phyloP scores from a whole-genome alignment of 1,284 basidiomycete species.

The Papiliotrema nemorosa region DNA sequence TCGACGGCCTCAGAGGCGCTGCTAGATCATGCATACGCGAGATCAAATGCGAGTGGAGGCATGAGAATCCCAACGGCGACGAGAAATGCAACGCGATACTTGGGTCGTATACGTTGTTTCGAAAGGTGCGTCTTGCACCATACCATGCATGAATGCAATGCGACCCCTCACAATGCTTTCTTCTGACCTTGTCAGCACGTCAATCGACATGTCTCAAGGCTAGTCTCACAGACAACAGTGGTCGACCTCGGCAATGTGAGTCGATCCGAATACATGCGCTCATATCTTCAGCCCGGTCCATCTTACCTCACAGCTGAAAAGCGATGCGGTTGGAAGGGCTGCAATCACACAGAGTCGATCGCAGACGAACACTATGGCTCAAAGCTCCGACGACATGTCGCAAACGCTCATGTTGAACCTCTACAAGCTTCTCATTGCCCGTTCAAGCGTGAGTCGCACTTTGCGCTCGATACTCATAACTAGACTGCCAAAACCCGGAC shows the following conservation, averaged over 20 bases:
- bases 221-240: not conserved
- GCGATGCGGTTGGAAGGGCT: not conserved
- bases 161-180: conserved; percentile 2
- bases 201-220: not conserved
- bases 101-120: conserved; percentile 3
- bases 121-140: conserved; percentile 1
- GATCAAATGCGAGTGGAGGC: conserved; percentile 4
- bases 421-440: conserved; percentile 6
- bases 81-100: conserved; percentile 10
- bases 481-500: not conserved
- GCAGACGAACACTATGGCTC: not conserved
- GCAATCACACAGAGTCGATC: not conserved
- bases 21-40: not conserved
- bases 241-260: not conserved
- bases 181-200: conserved; percentile 1
- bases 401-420: conserved; percentile 3
- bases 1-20: not conserved
- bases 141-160: not conserved
- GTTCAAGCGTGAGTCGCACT: conserved; percentile 7
- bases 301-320: not conserved
- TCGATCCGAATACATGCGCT: no score
- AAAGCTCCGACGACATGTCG: conserved; percentile 8
- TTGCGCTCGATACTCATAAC: not conserved
- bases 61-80: not conserved
- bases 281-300: not conserved